Conservation (phyloP, 176 grass and related monocot genomes). For the Ensete glaucum region DNA sequence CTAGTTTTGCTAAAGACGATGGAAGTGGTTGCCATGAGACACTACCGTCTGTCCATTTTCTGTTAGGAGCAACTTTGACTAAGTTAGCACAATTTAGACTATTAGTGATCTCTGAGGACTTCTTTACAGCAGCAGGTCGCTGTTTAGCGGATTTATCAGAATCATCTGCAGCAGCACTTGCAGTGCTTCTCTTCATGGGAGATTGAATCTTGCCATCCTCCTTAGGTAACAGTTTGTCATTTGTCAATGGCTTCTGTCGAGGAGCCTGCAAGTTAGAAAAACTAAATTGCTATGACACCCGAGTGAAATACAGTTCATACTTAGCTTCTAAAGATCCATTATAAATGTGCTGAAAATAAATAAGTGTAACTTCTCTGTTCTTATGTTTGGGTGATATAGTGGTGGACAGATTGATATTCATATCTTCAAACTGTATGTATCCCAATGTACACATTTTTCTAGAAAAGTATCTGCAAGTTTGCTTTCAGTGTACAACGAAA, state of each 20-base stretch:
- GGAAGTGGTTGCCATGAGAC: constrained; percentile 66
- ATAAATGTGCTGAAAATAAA: background rate
- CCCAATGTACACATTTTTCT: background rate
- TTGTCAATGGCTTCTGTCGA: constrained; percentile 37
- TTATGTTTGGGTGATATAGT: background rate
- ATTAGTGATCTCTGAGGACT: constrained; percentile 32
- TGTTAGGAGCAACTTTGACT: constrained; percentile 67
- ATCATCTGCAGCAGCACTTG: constrained; percentile 38
- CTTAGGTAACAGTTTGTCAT: constrained; percentile 48
- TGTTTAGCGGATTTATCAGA: constrained; percentile 42
- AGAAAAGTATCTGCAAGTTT: background rate
- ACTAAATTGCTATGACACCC: background rate
- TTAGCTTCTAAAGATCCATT: background rate
- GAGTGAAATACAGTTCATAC: constrained; percentile 4
- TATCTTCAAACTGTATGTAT: too few relatives aligned
- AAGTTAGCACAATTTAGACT: constrained; percentile 61
- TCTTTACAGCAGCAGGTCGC: constrained; percentile 38
- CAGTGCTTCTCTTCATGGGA: constrained; percentile 43
- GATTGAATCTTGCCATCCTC: constrained; percentile 52
- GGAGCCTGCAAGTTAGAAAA: constrained; percentile 39
- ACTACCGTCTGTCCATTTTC: constrained; percentile 63
- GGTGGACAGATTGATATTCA: too few relatives aligned
- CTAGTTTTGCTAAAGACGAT: constrained; percentile 63
- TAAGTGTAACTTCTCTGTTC: background rate
- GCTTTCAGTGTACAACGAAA: too few relatives aligned